Evolutionary conservation across 2,329 filamentous ascomycete species (phyloP), one percentile per base, ranked within the genome.

Genomic region (Rugonectria rugulosa): DNA sequence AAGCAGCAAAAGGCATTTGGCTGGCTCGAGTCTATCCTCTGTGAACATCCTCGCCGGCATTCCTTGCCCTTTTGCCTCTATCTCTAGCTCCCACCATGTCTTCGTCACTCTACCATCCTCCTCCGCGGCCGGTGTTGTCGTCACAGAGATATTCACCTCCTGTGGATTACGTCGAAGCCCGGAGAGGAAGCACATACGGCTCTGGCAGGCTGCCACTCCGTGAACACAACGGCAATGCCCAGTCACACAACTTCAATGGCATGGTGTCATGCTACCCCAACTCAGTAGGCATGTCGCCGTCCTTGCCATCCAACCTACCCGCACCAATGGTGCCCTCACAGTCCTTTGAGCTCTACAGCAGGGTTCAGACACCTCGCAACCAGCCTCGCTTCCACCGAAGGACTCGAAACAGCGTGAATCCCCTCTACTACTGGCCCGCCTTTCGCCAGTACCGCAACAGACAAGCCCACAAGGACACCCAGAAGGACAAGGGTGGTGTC

Each of bases 401-500:
- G 57, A 57, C 68, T 23, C 74, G 76, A 53, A 70, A 72, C 48
- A 70, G 72, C 27, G 70, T 77, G 65, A 88, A 88, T 71, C 85
- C 86, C 40, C 81, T 88, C 63, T 85, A 85, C 65, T 79, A 82
- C 53, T 85, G 84, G 62, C 80, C 81, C 14, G 81, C 86, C 58
- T 89, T 89, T 66, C 80, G 83, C 56, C 83, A 86, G 63, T 89
- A 89, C 71, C 82, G 87, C 63, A 81, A 82, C 68, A 83, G 86
- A 69, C 86, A 88, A 71, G 81, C 79, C 59, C 83, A 86, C 71
- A 87, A 88, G 69, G 83, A 85, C 54, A 79, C 81, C 54, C 74
- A 76, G 55, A 84, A 87, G 64, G 80, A 84, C 61, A 84, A 87
- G 65, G 75, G 70, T 83, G 87, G 87, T 77, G 87, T 49, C 32